Base-by-base conservation (phyloP, 345 rosid genomes). In the Sonneratia alba region DNA sequence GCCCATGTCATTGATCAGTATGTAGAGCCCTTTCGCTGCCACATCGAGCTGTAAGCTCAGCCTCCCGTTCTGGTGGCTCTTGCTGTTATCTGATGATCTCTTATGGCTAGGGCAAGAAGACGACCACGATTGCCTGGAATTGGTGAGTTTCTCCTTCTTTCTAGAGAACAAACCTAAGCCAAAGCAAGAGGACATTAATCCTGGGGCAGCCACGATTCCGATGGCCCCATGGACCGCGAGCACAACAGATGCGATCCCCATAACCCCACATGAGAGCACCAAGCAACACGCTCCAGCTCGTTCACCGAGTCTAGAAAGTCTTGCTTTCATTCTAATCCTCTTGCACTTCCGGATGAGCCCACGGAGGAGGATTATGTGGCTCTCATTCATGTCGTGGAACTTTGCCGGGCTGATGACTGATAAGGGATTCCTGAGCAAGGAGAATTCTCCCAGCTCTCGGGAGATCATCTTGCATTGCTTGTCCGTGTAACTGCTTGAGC, bases 21-120 rank as follows among this genome's bases (percentile, higher is more conserved):
- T 84, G 67, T 80, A 95, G 48, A 83, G 76, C 72, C 92, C 95
- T 82, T 84, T 95, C 1, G 93, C 96, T 9, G 97, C 95, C 27
- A 78, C 70, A 53, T 95, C 94, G n/a, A 92, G 82, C 81, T 94
- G 90, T 12, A 70, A 73, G 27, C 79, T 73, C 3, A 86, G 78
- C 45, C 82, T 85, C 72, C 85, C 19, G n/a, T 15, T 27, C 0
- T 16, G 8, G 4, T 8, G 36, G 56, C 7, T 47, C 55, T 40
- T 43, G 13, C 34, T 66, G 14, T 0, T 48, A 27, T 62, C 45
- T 42, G 45, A 42, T 42, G 45, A 62, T 62, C 32, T 62, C 66
- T 34, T 62, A 62, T 9, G 7, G 38, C 27, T 62, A 27, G 13
- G 63, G 55, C 34, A n/a, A 10, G 61, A 3, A 36, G 42, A 62